phyloP scores from a whole-genome alignment of 78 protist genomes.

The Dictyostelium citrinum region DNA sequence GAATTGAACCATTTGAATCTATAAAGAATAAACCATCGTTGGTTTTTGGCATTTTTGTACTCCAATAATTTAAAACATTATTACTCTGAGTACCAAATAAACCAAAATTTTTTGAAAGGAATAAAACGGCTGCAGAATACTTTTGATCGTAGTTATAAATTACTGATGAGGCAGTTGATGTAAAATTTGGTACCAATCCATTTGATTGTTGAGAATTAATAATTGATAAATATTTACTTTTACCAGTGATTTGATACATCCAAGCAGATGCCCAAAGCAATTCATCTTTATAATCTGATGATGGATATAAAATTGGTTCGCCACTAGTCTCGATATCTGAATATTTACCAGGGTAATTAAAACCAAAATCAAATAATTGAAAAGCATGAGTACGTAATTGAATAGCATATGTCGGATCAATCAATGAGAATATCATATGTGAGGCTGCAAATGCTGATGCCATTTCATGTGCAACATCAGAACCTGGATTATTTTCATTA shows the following conservation, averaged over 20 bases:
- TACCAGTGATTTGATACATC: constrained; percentile 37
- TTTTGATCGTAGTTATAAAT: background rate
- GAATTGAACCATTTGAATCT: background rate
- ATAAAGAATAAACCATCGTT: background rate
- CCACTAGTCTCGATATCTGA: constrained; percentile 21
- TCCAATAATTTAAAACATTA: background rate
- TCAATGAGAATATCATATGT: background rate
- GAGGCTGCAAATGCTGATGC: constrained; percentile 47
- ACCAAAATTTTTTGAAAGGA: background rate
- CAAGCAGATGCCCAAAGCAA: constrained; percentile 51
- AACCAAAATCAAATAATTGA: constrained; percentile 39
- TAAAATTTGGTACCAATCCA: background rate
- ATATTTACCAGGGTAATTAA: constrained; percentile 19
- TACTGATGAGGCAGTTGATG: background rate
- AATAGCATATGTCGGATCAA: constrained; percentile 23
- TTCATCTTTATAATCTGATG: constrained; percentile 55
- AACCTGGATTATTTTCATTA: constrained; percentile 33
- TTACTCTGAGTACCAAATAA: background rate
- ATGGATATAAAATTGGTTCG: constrained; percentile 20
- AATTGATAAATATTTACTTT: background rate
- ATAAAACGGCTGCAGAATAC: background rate
- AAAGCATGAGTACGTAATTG: constrained; percentile 23
- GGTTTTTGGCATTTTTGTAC: background rate
- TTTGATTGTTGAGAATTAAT: background rate
- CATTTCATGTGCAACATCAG: constrained; percentile 56